A percentile compares a stretch with the other conserved stretches of the same genome.
phyloP scores from a whole-genome alignment of 2,329 filamentous ascomycete species.

The Emergomyces africanus region DNA sequence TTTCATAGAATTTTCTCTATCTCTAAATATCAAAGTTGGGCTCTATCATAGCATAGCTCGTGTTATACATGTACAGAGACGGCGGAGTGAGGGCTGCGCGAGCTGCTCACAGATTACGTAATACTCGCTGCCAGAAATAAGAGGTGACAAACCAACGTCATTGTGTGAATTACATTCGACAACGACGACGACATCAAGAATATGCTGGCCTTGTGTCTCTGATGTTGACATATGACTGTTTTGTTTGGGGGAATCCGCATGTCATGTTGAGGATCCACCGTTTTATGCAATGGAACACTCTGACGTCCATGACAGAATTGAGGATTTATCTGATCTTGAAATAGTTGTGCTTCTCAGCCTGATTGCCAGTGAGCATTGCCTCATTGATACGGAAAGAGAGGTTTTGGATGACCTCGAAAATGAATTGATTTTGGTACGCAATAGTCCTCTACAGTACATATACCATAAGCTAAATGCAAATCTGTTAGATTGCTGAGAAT shows the following conservation, averaged over 20 bases:
- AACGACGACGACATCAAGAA: not conserved
- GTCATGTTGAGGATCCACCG: not conserved
- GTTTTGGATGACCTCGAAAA: constrained; percentile 55
- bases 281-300: constrained; percentile 46
- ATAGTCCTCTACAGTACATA: not conserved
- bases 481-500: constrained; percentile 47
- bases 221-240: not conserved
- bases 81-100: not conserved
- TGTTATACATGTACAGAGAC: no score
- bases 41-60: not conserved
- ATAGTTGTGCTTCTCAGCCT: constrained; percentile 74
- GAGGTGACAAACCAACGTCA: no score
- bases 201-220: not conserved
- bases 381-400: constrained; percentile 59
- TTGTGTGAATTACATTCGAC: no score
- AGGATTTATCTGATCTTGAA: constrained; percentile 74
- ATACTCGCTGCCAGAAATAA: no score
- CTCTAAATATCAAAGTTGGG: not conserved
- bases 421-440: constrained; percentile 57
- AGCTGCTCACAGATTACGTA: not conserved
- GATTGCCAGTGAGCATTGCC: constrained; percentile 71
- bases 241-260: not conserved
- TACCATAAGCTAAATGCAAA: not conserved
- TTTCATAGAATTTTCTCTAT: not conserved
- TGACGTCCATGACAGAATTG: constrained; percentile 54